Base-by-base conservation (phyloP, 371 early-diverging fungal species). In the Mucor mucedo region DNA sequence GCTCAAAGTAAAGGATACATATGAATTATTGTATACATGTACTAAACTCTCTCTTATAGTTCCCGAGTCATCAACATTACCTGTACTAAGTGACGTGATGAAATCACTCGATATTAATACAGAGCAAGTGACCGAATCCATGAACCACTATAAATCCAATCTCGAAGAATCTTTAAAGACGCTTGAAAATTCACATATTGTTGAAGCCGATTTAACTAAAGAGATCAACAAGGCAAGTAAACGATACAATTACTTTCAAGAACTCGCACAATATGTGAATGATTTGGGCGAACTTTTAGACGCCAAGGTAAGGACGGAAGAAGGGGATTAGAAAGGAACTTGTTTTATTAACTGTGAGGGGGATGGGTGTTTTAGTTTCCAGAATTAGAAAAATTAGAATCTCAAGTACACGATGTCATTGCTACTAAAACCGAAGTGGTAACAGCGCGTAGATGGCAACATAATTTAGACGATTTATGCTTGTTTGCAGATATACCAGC, bases 211-310 rank as follows among this genome's bases (percentile, higher is more conserved):
- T 29, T 56, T 86, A 4, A 73, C 72, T 2, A 73, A 68, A 2
- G 85, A 86, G 55, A 76, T 87, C 30, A 57, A 78, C 52, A 72
- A 68, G 6, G 72, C 80, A 0, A 83, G 85, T 42, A 66, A 70
- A 8, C 80, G 89, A 32, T 90, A 89, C 65, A 83, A 77, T 16
- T 91, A 87, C 66, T 92, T 87, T 68, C 89, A 89, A 60, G 80
- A 85, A 29, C 66, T 90, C n/a, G 69, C 75, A 32, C 75, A 80
- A 1, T 89, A 79, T 69, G 77, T 87, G 21, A 80, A 84, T 27
- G 86, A 88, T 60, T 68, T 90, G 48, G 89, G 86, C 2, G 88
- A 87, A 41, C 87, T 90, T 60, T 77, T 90, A 42, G 92, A 92
- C 68, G 84, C 76, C 30, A 89, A 89, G 80, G 87, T 87, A 65